Percentiles rank a stretch among this genome's conserved stretches.
phyloP scores from a whole-genome alignment of 2,329 filamentous ascomycete genomes.

The Colletotrichum incanum region DNA sequence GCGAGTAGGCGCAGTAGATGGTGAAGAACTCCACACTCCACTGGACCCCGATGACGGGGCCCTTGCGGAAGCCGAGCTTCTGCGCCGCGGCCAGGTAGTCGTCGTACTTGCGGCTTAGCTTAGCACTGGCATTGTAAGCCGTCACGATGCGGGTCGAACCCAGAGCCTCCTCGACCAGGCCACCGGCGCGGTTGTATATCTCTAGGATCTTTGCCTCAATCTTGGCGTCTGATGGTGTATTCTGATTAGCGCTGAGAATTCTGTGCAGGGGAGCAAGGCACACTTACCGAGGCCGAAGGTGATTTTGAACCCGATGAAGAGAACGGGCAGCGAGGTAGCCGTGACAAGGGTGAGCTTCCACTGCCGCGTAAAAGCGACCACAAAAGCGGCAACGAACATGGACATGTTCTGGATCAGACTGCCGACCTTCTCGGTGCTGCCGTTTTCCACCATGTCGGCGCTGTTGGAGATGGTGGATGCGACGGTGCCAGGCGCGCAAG shows the following conservation, averaged over 20 bases:
- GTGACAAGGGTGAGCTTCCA: constrained; percentile 14
- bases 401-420: neutral
- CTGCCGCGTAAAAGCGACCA: neutral
- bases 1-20: constrained; percentile 76
- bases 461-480: neutral
- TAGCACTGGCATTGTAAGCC: neutral
- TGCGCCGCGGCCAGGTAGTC: constrained; percentile 59
- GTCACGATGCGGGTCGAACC: neutral
- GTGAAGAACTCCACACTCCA: constrained; percentile 78
- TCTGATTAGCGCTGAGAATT: neutral
- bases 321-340: neutral
- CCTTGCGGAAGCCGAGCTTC: constrained; percentile 71
- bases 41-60: constrained; percentile 69
- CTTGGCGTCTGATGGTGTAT: constrained; percentile 2
- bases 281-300: neutral
- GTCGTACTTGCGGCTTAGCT: constrained; percentile 51
- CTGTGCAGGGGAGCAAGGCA: neutral
- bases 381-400: constrained; percentile 10
- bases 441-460: neutral
- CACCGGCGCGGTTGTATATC: neutral
- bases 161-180: constrained; percentile 8
- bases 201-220: neutral
- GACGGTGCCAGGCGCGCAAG: neutral
- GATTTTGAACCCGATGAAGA: constrained; percentile 4
- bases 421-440: neutral